Evolutionary conservation across 768 basidiomycete genomes (phyloP).

Genomic region (Trametes coccinea): DNA sequence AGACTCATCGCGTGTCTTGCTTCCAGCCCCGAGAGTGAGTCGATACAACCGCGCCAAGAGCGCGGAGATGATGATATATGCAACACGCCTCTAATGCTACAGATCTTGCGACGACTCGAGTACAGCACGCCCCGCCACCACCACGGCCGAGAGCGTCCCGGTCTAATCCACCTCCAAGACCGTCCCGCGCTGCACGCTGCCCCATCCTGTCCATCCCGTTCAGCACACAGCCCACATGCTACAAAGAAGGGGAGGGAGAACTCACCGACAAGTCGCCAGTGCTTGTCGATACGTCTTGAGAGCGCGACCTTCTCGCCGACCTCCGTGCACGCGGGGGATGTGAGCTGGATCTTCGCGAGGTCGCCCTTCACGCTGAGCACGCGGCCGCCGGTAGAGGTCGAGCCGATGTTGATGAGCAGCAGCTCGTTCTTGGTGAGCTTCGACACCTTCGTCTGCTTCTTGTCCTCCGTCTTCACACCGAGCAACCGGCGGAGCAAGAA

Average conservation of each 20-base stretch:
- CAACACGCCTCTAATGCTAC: slow-evolving; percentile 31
- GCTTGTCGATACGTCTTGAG: slow-evolving; percentile 93
- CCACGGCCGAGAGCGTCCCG: not conserved
- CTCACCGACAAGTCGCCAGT: slow-evolving; percentile 95
- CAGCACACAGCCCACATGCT: not conserved
- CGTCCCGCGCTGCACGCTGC: slow-evolving; percentile 84
- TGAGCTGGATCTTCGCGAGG: slow-evolving; percentile 91
- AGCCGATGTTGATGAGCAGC: slow-evolving; percentile 96
- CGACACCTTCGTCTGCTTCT: slow-evolving; percentile 95
- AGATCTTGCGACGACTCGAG: slow-evolving; percentile 14
- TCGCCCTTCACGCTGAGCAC: slow-evolving; percentile 94
- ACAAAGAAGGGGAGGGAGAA: slow-evolving; percentile 21
- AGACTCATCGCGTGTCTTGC: too few species aligned
- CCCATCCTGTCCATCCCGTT: slow-evolving; percentile 46
- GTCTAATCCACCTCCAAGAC: slow-evolving; percentile 72
- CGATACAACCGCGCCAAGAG: slow-evolving; percentile 12
- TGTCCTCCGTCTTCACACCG: slow-evolving; percentile 99
- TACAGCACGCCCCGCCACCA: not conserved
- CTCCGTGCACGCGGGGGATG: slow-evolving; percentile 94
- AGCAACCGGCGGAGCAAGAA: slow-evolving; percentile 94
- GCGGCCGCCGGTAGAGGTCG: slow-evolving; percentile 94
- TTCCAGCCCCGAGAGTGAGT: not conserved
- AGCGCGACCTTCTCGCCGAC: slow-evolving; percentile 97
- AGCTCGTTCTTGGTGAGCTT: slow-evolving; percentile 92
- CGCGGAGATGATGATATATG: slow-evolving; percentile 16